Evolutionary conservation across 2,329 filamentous ascomycete species (phyloP).

Genomic region (Paecilomyces sp.): DNA sequence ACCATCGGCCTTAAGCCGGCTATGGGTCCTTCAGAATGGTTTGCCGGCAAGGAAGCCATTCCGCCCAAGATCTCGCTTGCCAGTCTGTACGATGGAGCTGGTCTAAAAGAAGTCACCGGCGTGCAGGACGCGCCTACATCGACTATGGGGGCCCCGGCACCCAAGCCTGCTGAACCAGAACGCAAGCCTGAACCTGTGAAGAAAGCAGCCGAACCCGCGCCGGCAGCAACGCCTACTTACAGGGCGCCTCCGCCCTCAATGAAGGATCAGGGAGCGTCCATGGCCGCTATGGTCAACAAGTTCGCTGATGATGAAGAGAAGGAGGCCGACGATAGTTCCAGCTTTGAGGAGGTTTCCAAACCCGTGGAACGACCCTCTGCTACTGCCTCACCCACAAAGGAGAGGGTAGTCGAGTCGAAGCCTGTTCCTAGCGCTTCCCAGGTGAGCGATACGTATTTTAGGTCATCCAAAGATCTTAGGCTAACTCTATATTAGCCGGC

Average conservation of each 20-base stretch:
- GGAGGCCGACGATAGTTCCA: slow-evolving; percentile 59
- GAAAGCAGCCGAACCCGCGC: slow-evolving; percentile 33
- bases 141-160: slow-evolving; percentile 35
- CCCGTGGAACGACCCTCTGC: slow-evolving; percentile 56
- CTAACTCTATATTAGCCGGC: slow-evolving; percentile 20
- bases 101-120: slow-evolving; percentile 64
- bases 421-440: slow-evolving; percentile 7
- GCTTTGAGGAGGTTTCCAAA: slow-evolving; percentile 80
- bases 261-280: slow-evolving; percentile 79
- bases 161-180: slow-evolving; percentile 39
- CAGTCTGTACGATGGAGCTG: slow-evolving; percentile 78
- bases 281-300: slow-evolving; percentile 76
- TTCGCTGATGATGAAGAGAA: slow-evolving; percentile 72
- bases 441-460: background rate
- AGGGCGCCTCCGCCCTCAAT: slow-evolving; percentile 51
- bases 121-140: slow-evolving; percentile 29
- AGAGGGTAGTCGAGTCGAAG: background rate
- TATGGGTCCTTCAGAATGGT: slow-evolving; percentile 74
- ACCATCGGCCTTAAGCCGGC: slow-evolving; percentile 73
- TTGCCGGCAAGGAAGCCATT: slow-evolving; percentile 72
- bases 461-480: slow-evolving; percentile 2
- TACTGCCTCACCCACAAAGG: slow-evolving; percentile 16
- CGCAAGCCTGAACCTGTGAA: slow-evolving; percentile 6
- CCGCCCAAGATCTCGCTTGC: slow-evolving; percentile 92
- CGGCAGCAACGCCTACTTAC: slow-evolving; percentile 10